These are phyloP conservation scores for Neobulgaria alba DNA, from an alignment of 2,329 filamentous ascomycete genomes.

Conservation along the genomic window DNA sequence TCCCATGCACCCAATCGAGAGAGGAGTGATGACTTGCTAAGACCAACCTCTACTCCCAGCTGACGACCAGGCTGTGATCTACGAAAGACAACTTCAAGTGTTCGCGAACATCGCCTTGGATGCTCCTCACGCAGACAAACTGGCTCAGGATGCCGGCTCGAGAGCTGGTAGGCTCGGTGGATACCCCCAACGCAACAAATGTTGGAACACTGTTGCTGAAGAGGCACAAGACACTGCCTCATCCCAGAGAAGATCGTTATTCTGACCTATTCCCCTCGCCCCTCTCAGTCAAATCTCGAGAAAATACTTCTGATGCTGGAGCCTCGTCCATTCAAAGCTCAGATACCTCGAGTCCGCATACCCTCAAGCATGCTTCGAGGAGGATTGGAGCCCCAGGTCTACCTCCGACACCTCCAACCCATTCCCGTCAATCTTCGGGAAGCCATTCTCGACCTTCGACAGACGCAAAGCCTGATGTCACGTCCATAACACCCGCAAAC, in stretches of 20 bases:
- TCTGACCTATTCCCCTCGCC: slow-evolving; percentile 14
- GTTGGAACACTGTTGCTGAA: slow-evolving; percentile 25
- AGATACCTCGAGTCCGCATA: slow-evolving; percentile 25
- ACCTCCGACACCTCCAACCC: slow-evolving; percentile 55
- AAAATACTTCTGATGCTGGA: slow-evolving; percentile 21
- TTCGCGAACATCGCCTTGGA: slow-evolving; percentile 15
- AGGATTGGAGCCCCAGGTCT: slow-evolving; percentile 34
- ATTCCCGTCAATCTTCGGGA: slow-evolving; percentile 49
- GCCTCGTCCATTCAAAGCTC: slow-evolving; percentile 20
- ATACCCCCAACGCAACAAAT: slow-evolving; percentile 21
- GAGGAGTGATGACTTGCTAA: slow-evolving; percentile 15
- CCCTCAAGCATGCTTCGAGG: slow-evolving; percentile 26
- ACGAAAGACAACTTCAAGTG: background rate
- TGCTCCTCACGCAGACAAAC: slow-evolving; percentile 29
- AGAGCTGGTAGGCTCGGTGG: slow-evolving; percentile 22
- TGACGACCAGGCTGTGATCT: slow-evolving; percentile 12
- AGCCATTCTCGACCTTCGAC: slow-evolving; percentile 21
- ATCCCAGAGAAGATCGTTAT: slow-evolving; percentile 21
- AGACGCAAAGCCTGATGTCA: slow-evolving; percentile 16
- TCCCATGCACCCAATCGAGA: slow-evolving; percentile 13
- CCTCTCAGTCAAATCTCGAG: slow-evolving; percentile 16
- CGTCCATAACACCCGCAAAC: slow-evolving; percentile 10
- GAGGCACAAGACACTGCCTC: slow-evolving; percentile 27
- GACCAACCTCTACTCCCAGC: slow-evolving; percentile 9
- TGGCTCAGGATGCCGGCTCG: slow-evolving; percentile 28